A percentile compares a stretch with the other conserved stretches of the same genome.
phyloP scores from a whole-genome alignment of 2,329 filamentous ascomycete species.

The Fusarium multiceps region DNA sequence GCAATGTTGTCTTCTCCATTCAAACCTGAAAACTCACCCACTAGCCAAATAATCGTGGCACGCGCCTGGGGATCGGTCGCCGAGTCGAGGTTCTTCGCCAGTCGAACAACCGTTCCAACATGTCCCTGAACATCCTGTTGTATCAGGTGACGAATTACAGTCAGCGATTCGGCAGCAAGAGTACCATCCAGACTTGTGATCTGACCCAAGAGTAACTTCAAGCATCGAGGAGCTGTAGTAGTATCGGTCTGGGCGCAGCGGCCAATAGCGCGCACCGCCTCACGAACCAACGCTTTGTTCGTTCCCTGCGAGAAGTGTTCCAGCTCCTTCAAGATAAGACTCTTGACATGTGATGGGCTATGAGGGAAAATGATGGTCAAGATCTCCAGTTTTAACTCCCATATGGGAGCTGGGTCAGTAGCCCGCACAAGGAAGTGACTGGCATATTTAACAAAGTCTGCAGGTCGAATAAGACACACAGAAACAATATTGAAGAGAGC shows the following conservation, averaged over 20 bases:
- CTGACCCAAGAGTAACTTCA: slow-evolving; percentile 85
- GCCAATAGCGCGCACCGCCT: slow-evolving; percentile 92
- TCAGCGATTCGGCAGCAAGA: slow-evolving; percentile 90
- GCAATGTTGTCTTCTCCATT: slow-evolving; percentile 89
- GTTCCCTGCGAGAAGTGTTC: slow-evolving; percentile 87
- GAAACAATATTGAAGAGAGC: slow-evolving; percentile 95
- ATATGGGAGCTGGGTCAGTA: slow-evolving; percentile 82
- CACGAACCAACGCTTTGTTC: slow-evolving; percentile 82
- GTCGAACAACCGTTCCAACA: slow-evolving; percentile 83
- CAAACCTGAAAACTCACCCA: slow-evolving; percentile 89
- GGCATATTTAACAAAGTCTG: slow-evolving; percentile 86
- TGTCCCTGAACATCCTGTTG: slow-evolving; percentile 88
- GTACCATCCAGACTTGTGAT: slow-evolving; percentile 89
- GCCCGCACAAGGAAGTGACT: slow-evolving; percentile 89
- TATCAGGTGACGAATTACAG: slow-evolving; percentile 94
- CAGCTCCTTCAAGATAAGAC: slow-evolving; percentile 88
- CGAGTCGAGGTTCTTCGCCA: slow-evolving; percentile 91
- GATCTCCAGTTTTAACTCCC: slow-evolving; percentile 91
- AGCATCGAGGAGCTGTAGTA: slow-evolving; percentile 78
- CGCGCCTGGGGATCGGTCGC: slow-evolving; percentile 88
- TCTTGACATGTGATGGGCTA: slow-evolving; percentile 78
- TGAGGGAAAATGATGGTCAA: slow-evolving; percentile 92
- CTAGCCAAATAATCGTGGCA: slow-evolving; percentile 96
- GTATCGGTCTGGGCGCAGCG: slow-evolving; percentile 86
- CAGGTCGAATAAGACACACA: slow-evolving; percentile 81